phyloP scores from a whole-genome alignment of 768 basidiomycete genomes.

The Pleurotus eryngii region DNA sequence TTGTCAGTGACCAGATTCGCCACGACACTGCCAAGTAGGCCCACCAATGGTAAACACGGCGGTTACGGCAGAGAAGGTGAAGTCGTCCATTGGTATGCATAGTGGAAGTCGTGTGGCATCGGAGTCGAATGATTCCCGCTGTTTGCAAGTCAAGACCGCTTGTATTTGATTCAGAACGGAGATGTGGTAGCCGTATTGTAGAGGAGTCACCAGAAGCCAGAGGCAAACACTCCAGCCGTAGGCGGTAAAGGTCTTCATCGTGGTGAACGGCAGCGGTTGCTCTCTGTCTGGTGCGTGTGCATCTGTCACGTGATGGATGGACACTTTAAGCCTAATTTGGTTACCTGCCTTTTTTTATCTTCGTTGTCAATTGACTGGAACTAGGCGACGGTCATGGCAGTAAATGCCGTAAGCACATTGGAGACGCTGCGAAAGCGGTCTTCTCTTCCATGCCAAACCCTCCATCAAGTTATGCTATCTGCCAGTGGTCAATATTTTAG shows the following conservation, averaged over 20 bases:
- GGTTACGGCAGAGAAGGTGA: constrained; percentile 80
- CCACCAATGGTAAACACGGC: constrained; percentile 87
- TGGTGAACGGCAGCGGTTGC: background rate
- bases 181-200: constrained; percentile 90
- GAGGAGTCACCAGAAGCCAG: constrained; percentile 67
- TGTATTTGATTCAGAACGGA: constrained; percentile 90
- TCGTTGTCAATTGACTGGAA: too few relatives aligned
- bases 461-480: too few relatives aligned
- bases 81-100: constrained; percentile 78
- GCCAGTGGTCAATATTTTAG: too few relatives aligned
- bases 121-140: constrained; percentile 17
- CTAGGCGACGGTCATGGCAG: too few relatives aligned
- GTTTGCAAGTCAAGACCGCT: constrained; percentile 69
- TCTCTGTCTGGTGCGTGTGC: too few relatives aligned
- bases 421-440: too few relatives aligned
- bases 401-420: too few relatives aligned
- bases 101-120: constrained; percentile 42
- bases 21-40: constrained; percentile 70
- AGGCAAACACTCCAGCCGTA: constrained; percentile 64
- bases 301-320: too few relatives aligned
- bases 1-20: constrained; percentile 70
- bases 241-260: constrained; percentile 39
- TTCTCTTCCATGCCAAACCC: too few relatives aligned
- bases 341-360: too few relatives aligned
- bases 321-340: too few relatives aligned